Conservation (phyloP, 2,329 filamentous ascomycete species). For the Cladosporium cucumerinum region DNA sequence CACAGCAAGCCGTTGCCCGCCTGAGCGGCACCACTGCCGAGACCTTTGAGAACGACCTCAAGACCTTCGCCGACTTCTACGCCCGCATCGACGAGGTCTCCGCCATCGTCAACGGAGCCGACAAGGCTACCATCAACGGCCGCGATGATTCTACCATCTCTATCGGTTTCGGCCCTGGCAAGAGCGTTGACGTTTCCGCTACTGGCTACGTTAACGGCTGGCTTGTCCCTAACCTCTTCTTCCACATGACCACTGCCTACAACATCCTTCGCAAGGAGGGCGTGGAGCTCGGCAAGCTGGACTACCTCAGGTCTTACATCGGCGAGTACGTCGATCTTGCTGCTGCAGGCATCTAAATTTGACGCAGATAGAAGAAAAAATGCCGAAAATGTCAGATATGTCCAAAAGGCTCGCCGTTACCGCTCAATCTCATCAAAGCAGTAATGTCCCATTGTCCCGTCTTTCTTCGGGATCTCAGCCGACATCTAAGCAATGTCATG, state of each 20-base stretch:
- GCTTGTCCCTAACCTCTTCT: constrained; percentile 60
- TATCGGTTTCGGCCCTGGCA: constrained; percentile 12
- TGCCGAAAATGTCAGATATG: not conserved
- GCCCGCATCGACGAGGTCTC: constrained; percentile 48
- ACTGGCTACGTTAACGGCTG: constrained; percentile 50
- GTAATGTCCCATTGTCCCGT: not conserved
- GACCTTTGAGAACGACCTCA: constrained; percentile 41
- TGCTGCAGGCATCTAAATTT: not conserved
- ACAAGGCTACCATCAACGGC: constrained; percentile 42
- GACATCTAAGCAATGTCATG: not conserved
- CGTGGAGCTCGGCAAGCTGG: constrained; percentile 57
- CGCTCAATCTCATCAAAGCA: not conserved
- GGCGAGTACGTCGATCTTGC: constrained; percentile 4
- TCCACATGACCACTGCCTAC: constrained; percentile 62
- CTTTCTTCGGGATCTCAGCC: not conserved
- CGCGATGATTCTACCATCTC: constrained; percentile 33
- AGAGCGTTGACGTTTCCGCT: constrained; percentile 37
- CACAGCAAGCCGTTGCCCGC: constrained; percentile 11
- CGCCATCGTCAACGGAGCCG: constrained; percentile 44
- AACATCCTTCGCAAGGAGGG: constrained; percentile 59
- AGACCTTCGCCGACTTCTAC: constrained; percentile 50
- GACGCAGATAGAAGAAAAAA: not conserved
- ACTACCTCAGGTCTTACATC: constrained; percentile 44
- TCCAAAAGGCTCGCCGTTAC: not conserved
- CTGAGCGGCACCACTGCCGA: constrained; percentile 5